Evolutionary conservation across 805 yeast genomes (phyloP).

Genomic region (Ogataea ganodermae): DNA sequence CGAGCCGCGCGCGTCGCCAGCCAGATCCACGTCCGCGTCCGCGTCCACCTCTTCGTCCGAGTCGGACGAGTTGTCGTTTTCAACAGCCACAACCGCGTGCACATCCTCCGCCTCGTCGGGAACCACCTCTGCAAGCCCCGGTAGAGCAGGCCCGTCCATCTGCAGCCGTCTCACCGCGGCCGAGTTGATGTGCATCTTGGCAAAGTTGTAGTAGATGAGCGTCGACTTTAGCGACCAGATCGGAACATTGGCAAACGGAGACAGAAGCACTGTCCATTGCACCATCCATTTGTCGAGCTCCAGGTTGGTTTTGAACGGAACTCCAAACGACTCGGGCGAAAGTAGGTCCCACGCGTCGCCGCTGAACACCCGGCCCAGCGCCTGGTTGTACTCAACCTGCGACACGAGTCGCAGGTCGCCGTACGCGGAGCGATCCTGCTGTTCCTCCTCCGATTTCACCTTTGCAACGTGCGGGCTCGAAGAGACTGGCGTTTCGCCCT

Average conservation of each 20-base stretch:
- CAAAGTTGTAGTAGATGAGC: constrained; percentile 69
- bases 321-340: constrained; percentile 62
- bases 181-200: constrained; percentile 70
- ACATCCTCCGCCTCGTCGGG: constrained; percentile 5
- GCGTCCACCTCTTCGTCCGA: neutral
- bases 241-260: constrained; percentile 54
- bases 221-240: constrained; percentile 73
- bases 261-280: constrained; percentile 69
- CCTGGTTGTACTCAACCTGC: constrained; percentile 68
- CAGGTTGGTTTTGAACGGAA: constrained; percentile 66
- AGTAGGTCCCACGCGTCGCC: constrained; percentile 64
- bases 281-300: constrained; percentile 80
- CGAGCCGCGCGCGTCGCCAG: constrained; percentile 19
- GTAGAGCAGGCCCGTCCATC: constrained; percentile 33
- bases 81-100: neutral
- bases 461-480: too few relatives aligned
- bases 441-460: too few relatives aligned
- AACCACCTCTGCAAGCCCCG: constrained; percentile 25
- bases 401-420: constrained; percentile 63
- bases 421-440: constrained; percentile 24
- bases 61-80: constrained; percentile 16
- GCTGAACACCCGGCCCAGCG: constrained; percentile 55
- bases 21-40: constrained; percentile 36
- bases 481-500: too few relatives aligned
- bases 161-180: constrained; percentile 47